Evolutionary conservation across 352 stramenopile genomes (phyloP).

Genomic region (Globisporangium radiosum): DNA sequence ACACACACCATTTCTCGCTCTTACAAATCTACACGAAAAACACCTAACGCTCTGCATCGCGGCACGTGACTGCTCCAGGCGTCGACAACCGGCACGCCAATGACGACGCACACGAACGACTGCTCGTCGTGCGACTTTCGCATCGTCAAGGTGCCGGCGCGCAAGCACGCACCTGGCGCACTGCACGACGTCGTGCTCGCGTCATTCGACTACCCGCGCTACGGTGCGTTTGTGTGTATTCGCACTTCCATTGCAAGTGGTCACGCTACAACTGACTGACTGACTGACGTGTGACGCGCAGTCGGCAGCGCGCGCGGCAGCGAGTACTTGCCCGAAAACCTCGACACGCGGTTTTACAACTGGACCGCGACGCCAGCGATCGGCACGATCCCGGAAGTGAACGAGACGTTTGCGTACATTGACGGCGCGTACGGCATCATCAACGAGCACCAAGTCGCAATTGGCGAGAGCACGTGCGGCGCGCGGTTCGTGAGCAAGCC

Average conservation of each 20-base stretch:
- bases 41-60: no score
- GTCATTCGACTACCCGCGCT: slow-evolving; percentile 62
- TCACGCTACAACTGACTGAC: neutral
- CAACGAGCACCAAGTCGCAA: slow-evolving; percentile 77
- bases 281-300: slow-evolving; percentile 9
- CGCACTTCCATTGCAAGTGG: neutral
- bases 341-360: slow-evolving; percentile 66
- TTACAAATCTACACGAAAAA: no score
- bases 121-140: slow-evolving; percentile 82
- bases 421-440: slow-evolving; percentile 80
- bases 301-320: slow-evolving; percentile 54
- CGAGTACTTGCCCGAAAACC: slow-evolving; percentile 51
- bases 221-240: slow-evolving; percentile 28
- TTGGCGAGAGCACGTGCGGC: slow-evolving; percentile 77
- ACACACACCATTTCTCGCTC: slow-evolving; percentile 3
- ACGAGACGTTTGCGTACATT: slow-evolving; percentile 71
- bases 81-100: slow-evolving; percentile 53
- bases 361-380: slow-evolving; percentile 55
- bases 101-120: slow-evolving; percentile 83
- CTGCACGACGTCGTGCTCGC: slow-evolving; percentile 55
- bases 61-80: slow-evolving; percentile 22
- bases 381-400: slow-evolving; percentile 57
- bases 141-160: slow-evolving; percentile 65
- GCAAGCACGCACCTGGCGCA: slow-evolving; percentile 32
- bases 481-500: slow-evolving; percentile 60